Base-by-base conservation (phyloP, 2,329 filamentous ascomycete species). In the Penicillium psychrosexuale region DNA sequence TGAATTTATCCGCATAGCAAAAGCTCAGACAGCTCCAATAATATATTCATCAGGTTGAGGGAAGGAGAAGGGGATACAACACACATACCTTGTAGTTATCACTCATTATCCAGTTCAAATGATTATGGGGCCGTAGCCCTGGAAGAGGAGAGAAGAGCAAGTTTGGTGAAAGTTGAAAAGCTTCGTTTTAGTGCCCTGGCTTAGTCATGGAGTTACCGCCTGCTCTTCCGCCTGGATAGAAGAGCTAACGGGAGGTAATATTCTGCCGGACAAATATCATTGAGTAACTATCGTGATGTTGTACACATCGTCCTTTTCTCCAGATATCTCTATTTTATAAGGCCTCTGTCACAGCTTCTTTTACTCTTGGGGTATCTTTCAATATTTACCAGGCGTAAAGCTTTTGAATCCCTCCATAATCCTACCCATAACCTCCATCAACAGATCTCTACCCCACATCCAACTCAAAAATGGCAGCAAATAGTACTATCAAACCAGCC, bases 11-110 rank as follows among this genome's bases (percentile, higher is more conserved):
- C 82, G 79, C 84, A 87, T 69, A 75, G 66, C 72, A 57, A 70
- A 63, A 72, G 72, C 78, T 82, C 82, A 85, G 87, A 90, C 86
- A 89, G 87, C 87, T 90, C 87, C 87, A 90, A 89, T 89, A 88
- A 71, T 69, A 70, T 66, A 67, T 70, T 85, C 83, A 86, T 86
- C 84, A 83, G 76, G 56, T 53, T 49, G 47, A 60, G 63, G 60
- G 42, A 22, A 47, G 13, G 39, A 43, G 30, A 47, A 37, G 27
- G 15, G 28, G 13, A 33, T 30, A 31, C 27, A 5, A 37, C 31
- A 49, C 17, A 58, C 69, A 57, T 70, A 72, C 69, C 69, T 70
- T 67, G 48, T 49, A 43, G 38, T 50, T 65, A 59, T 49, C 51
- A 51, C 58, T 66, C 67, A 71, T 72, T 57, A 66, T 70, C 64